Base-by-base conservation (phyloP, 495 filamentous ascomycete species). In the Massariosphaeria phaeospora region DNA sequence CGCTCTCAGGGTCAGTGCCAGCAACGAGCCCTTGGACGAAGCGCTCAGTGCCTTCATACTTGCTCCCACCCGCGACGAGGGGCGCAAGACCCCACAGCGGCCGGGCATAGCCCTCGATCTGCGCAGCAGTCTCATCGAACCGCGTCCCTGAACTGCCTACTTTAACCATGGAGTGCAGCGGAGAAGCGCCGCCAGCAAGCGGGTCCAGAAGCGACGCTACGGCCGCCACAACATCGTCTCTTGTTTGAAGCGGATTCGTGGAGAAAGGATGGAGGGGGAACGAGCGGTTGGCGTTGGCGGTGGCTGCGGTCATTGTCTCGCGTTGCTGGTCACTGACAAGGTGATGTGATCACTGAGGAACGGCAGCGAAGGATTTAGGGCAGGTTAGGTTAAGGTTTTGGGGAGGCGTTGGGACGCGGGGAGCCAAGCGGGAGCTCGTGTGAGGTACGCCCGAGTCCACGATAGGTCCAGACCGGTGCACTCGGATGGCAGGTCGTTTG, bases 31-130 rank as follows among this genome's bases (percentile, higher is more conserved):
- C 86, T 34, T 80, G 71, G 12, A 85, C 74, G 81, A 80, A 91
- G 64, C 78, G 77, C 29, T 77, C 69, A 0, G 80, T 77, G 11
- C 78, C 80, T 26, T 69, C 65, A 66, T 88, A 89, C 15, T 77
- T 67, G 41, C 79, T 80, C 18, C 79, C 79, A 2, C 85, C 85
- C 3, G 77, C 82, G 2, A 89, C 70, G 10, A 89, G 69, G 6
- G 82, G 79, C 3, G 82, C 84, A 13, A 90, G 69, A 6, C 82
- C 86, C 85, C 85, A 89, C 25, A 89, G 73, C 3, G 86, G 86
- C 2, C 86, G 77, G 29, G 82, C 82, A 66, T 82, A 82, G 1
- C 86, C 86, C 69, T 91, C 86, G 7, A 91, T 77, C 54, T 88
- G 82, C 7, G 85, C 85, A 7, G 83, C 86, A 3, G 80, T 83